A percentile compares a stretch with the other conserved stretches of the same genome.
Evolutionary conservation across 1,284 basidiomycete species (phyloP).

Genomic region (Vanrija pseudolonga): DNA sequence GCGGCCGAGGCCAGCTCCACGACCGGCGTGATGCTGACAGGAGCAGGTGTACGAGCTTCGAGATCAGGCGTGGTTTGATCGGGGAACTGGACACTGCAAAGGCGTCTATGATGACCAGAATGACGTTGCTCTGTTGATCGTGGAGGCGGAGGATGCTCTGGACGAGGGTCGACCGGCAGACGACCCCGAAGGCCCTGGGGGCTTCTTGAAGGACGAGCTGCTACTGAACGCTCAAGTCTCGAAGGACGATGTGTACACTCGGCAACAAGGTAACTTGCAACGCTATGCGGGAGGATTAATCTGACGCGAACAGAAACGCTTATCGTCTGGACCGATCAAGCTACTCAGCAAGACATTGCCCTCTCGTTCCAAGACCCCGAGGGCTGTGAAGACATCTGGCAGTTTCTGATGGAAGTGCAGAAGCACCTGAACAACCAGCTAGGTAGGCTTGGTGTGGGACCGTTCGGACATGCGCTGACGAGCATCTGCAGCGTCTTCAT

Average conservation of each 20-base stretch:
- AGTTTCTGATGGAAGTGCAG: conserved; percentile 94
- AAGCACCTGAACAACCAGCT: conserved; percentile 45
- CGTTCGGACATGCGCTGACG: not conserved
- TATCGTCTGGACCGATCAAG: conserved; percentile 96
- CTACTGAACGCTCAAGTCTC: conserved; percentile 42
- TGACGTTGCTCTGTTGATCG: conserved; percentile 75
- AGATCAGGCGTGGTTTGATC: conserved; percentile 82
- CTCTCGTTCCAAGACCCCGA: conserved; percentile 95
- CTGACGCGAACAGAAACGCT: conserved; percentile 69
- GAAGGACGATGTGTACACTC: conserved; percentile 76
- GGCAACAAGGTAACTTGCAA: conserved; percentile 77
- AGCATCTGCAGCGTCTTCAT: conserved; percentile 38
- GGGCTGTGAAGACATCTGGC: conserved; percentile 96
- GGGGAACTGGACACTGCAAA: conserved; percentile 89
- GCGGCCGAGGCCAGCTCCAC: not conserved
- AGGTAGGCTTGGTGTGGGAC: conserved; percentile 17
- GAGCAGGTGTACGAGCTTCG: conserved; percentile 84
- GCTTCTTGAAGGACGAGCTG: conserved; percentile 45
- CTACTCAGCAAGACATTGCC: conserved; percentile 86
- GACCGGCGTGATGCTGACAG: not conserved
- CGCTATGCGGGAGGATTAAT: not conserved
- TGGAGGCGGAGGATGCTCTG: conserved; percentile 71
- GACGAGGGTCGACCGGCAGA: conserved; percentile 53
- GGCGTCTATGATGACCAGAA: conserved; percentile 75
- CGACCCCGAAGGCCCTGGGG: conserved; percentile 32